phyloP scores from a whole-genome alignment of 768 basidiomycete species.

The Phaeotremella fagi region DNA sequence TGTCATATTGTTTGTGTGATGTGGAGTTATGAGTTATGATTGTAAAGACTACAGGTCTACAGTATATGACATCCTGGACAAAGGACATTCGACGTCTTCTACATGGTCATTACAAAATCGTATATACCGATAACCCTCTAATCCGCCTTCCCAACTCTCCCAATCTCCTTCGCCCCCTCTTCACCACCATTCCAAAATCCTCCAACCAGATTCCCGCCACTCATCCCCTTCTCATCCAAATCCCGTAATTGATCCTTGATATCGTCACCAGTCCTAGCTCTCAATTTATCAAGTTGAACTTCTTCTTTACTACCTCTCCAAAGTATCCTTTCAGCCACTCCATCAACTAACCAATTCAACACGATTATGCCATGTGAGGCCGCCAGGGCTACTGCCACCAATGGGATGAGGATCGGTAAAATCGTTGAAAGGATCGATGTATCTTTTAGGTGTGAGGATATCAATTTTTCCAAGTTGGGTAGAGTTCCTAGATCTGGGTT shows the following conservation, averaged over 20 bases:
- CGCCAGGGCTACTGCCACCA: conserved; percentile 67
- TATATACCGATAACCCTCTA: too few relatives aligned
- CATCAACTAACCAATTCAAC: conserved; percentile 60
- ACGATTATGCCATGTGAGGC: conserved; percentile 84
- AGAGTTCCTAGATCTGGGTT: conserved; percentile 32
- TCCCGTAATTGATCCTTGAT: conserved; percentile 9
- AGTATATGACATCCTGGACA: too few relatives aligned
- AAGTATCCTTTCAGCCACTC: conserved; percentile 66
- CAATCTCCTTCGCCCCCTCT: conserved; percentile 45
- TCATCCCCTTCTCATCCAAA: conserved; percentile 16
- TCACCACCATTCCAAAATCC: conserved; percentile 47
- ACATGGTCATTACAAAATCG: too few relatives aligned
- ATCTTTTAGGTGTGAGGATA: conserved; percentile 22
- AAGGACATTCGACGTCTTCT: too few relatives aligned
- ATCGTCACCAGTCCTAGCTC: conserved; percentile 38
- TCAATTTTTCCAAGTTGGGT: conserved; percentile 25
- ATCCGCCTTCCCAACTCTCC: conserved; percentile 36
- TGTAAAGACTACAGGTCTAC: too few relatives aligned
- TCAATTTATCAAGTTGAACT: conserved; percentile 58
- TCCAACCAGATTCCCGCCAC: conserved; percentile 8
- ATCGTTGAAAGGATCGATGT: conserved; percentile 21
- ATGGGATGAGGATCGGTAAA: conserved; percentile 54
- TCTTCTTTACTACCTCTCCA: conserved; percentile 71
- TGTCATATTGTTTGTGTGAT: too few relatives aligned
- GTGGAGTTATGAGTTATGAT: too few relatives aligned